Evolutionary conservation across 208 protist species (phyloP).

Genomic region (Strigomonas culicis): DNA sequence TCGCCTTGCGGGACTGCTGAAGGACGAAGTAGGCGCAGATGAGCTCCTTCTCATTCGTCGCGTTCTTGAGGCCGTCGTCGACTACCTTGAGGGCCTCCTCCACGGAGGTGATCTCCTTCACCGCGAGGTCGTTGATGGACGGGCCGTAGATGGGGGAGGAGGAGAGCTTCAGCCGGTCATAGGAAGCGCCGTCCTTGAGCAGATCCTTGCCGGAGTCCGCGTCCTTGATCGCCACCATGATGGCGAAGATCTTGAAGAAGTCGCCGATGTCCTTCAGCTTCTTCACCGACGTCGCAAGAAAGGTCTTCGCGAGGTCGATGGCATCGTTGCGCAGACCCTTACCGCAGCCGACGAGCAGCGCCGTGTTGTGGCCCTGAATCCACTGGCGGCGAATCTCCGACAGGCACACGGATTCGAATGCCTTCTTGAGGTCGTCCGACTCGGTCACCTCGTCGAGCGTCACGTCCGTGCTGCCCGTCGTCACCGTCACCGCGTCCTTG

Average conservation of each 20-base stretch:
- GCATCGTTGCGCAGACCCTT: constrained; percentile 25
- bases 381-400: constrained; percentile 48
- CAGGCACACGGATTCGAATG: constrained; percentile 32
- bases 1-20: constrained; percentile 44
- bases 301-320: constrained; percentile 34
- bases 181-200: constrained; percentile 43
- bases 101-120: constrained; percentile 29
- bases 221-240: constrained; percentile 48
- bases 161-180: constrained; percentile 39
- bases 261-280: constrained; percentile 33
- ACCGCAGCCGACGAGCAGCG: constrained; percentile 40
- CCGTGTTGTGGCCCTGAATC: constrained; percentile 57
- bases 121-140: constrained; percentile 37
- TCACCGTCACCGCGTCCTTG: constrained; percentile 40
- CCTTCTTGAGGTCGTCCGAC: constrained; percentile 28
- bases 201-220: constrained; percentile 49
- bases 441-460: constrained; percentile 52
- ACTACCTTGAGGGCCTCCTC: constrained; percentile 26
- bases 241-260: constrained; percentile 53
- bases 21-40: constrained; percentile 66
- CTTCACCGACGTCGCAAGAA: constrained; percentile 43
- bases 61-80: constrained; percentile 35
- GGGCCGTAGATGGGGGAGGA: constrained; percentile 74
- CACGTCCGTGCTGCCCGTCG: constrained; percentile 27
- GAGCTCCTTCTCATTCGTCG: constrained; percentile 39